A percentile compares a stretch with the other conserved stretches of the same genome.
Conservation (phyloP, 306 rosid genomes). For the Dalbergia oliveri region DNA sequence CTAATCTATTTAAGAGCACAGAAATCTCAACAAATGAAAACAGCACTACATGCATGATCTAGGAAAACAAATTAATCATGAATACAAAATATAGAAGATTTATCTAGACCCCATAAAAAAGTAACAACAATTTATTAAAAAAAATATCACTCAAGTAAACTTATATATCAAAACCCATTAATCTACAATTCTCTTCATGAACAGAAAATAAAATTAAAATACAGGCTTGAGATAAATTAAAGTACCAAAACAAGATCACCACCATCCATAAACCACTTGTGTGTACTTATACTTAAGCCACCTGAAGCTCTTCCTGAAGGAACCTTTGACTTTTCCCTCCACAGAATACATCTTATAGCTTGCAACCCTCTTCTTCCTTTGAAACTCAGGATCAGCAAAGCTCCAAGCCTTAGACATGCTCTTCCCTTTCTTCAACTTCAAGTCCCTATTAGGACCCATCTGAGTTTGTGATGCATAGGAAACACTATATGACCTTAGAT, state of each 20-base stretch:
- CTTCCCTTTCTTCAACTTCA: slow-evolving; percentile 69
- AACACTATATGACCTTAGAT: slow-evolving; percentile 56
- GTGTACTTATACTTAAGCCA: slow-evolving; percentile 83
- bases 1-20: not conserved
- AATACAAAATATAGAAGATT: not conserved
- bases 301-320: slow-evolving; percentile 74
- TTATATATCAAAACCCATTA: slow-evolving; percentile 22
- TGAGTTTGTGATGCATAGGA: slow-evolving; percentile 61
- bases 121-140: not conserved
- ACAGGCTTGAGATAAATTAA: not conserved
- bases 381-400: slow-evolving; percentile 73
- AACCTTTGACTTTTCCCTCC: slow-evolving; percentile 84
- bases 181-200: slow-evolving; percentile 21
- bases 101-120: slow-evolving; percentile 2
- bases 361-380: slow-evolving; percentile 85
- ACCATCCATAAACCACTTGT: slow-evolving; percentile 66
- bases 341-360: slow-evolving; percentile 79
- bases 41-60: slow-evolving; percentile 3
- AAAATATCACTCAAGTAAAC: not conserved
- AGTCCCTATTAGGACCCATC: slow-evolving; percentile 51
- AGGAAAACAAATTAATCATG: not conserved
- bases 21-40: not conserved
- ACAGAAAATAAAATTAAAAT: slow-evolving; percentile 17
- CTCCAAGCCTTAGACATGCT: slow-evolving; percentile 56
- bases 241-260: slow-evolving; percentile 42